Conservation (phyloP, 805 yeast genomes). For the Lipomyces yamadae region DNA sequence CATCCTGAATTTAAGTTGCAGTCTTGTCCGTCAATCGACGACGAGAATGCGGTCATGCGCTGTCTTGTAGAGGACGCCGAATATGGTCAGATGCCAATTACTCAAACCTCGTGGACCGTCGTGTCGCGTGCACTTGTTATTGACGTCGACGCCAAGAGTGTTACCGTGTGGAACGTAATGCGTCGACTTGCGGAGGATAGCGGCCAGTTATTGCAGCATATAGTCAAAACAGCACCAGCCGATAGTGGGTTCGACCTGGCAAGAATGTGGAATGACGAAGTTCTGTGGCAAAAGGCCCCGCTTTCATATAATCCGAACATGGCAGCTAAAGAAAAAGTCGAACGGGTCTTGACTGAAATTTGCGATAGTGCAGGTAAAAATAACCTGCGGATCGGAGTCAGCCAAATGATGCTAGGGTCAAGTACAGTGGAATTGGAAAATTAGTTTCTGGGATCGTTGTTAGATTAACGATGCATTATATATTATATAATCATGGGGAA, state of each 20-base stretch:
- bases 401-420: background rate
- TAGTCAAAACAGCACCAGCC: background rate
- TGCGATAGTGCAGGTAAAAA: background rate
- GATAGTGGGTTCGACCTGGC: background rate
- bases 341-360: background rate
- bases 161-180: background rate
- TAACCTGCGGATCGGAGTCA: background rate
- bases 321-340: background rate
- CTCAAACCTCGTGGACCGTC: background rate
- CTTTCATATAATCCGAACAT: background rate
- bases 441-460: background rate
- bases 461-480: background rate
- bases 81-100: background rate
- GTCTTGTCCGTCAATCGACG: background rate
- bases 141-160: background rate
- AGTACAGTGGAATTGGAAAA: background rate
- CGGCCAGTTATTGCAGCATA: background rate
- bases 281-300: background rate
- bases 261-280: background rate
- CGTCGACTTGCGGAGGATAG: background rate
- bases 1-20: conserved; percentile 1
- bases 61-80: background rate
- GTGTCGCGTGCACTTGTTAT: conserved; percentile 2
- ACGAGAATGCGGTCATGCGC: background rate
- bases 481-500: conserved; percentile 2